Evolutionary conservation across 345 rosid genomes (phyloP).

Genomic region (Eucalyptus tenuipes): DNA sequence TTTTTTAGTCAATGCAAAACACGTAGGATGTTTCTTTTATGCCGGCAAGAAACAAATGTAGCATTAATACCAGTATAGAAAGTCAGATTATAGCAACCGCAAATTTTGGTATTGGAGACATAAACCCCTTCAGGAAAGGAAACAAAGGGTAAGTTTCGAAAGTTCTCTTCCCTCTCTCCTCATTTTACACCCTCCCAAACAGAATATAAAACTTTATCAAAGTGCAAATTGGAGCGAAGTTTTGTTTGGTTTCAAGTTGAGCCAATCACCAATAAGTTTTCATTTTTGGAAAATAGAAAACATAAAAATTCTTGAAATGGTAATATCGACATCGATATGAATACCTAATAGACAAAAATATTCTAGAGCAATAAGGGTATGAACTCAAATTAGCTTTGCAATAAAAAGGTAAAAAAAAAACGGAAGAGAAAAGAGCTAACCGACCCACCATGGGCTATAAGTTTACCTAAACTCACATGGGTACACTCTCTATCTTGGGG

Average conservation of each 20-base stretch:
- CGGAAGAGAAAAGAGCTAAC: neutral
- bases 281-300: neutral
- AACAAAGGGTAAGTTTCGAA: neutral
- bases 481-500: neutral
- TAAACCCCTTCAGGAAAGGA: neutral
- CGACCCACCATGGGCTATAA: neutral
- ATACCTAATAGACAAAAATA: neutral
- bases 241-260: neutral
- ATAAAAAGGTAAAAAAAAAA: rapidly evolving
- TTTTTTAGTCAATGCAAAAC: neutral
- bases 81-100: neutral
- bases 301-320: neutral
- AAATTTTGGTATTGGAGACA: neutral
- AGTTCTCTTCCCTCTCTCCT: neutral
- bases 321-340: neutral
- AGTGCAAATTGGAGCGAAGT: neutral
- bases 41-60: neutral
- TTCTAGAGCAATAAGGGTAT: neutral
- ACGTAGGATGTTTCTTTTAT: neutral
- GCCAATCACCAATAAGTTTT: neutral
- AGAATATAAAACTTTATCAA: neutral
- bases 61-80: neutral
- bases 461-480: neutral
- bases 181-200: neutral
- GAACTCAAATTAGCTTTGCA: neutral